Conservation (phyloP, 768 basidiomycete species). For the Megacollybia marginata region DNA sequence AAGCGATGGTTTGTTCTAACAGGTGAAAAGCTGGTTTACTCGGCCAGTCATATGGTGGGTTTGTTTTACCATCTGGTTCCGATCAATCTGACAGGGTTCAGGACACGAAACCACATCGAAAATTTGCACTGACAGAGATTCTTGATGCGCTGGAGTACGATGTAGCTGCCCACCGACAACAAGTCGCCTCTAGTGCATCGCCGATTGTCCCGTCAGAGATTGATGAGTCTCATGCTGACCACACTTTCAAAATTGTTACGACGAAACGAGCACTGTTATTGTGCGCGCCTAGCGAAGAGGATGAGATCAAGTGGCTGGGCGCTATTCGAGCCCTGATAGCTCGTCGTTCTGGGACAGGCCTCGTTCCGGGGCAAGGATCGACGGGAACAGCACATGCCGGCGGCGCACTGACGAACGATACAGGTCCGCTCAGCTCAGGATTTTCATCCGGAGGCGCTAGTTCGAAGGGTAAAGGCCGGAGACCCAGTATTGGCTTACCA, state of each 20-base stretch:
- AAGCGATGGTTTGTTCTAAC: slow-evolving; percentile 98
- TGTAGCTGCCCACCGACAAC: slow-evolving; percentile 45
- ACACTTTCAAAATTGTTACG: slow-evolving; percentile 94
- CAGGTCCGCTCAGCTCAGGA: slow-evolving; percentile 14
- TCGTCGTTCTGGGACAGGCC: slow-evolving; percentile 48
- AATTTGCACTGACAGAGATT: slow-evolving; percentile 78
- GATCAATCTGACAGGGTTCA: slow-evolving; percentile 24
- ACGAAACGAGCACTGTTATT: slow-evolving; percentile 85
- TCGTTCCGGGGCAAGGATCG: slow-evolving; percentile 37
- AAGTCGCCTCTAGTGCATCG: slow-evolving; percentile 32
- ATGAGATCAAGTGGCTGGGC: slow-evolving; percentile 97
- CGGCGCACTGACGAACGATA: slow-evolving; percentile 5
- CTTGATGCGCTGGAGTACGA: slow-evolving; percentile 91
- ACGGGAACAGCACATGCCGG: slow-evolving; percentile 1
- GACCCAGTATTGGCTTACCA: slow-evolving; percentile 27
- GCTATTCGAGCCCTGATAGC: slow-evolving; percentile 89
- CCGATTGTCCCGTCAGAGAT: slow-evolving; percentile 24
- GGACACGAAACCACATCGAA: slow-evolving; percentile 87
- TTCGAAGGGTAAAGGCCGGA: slow-evolving; percentile 40
- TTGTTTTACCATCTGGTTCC: slow-evolving; percentile 1
- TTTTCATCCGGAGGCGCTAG: slow-evolving; percentile 20
- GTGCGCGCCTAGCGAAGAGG: slow-evolving; percentile 94
- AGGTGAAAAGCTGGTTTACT: slow-evolving; percentile 81
- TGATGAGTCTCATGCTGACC: slow-evolving; percentile 36
- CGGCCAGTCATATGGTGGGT: slow-evolving; percentile 91